A percentile compares a stretch with the other conserved stretches of the same genome.
Conservation (phyloP, 1,139 yeast genomes). For the Yamadazyma kanchanaburiensis region DNA sequence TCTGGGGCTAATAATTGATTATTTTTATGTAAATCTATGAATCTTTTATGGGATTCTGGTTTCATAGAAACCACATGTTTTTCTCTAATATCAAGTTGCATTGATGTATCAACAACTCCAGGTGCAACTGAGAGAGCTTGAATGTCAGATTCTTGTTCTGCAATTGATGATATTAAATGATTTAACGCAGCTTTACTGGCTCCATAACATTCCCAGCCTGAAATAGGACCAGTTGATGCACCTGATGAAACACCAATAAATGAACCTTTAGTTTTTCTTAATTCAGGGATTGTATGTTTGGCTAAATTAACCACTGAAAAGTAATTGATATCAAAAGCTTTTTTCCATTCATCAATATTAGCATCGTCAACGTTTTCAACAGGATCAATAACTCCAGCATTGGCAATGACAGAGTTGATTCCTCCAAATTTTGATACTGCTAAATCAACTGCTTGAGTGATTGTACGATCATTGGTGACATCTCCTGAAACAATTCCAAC, state of each 20-base stretch:
- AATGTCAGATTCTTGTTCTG: conserved; percentile 62
- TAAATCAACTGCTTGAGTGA: conserved; percentile 38
- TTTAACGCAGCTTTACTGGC: conserved; percentile 87
- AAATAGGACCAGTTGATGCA: conserved; percentile 60
- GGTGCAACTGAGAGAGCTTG: conserved; percentile 77
- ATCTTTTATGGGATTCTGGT: conserved; percentile 51
- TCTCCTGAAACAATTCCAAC: conserved; percentile 68
- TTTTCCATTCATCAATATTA: conserved; percentile 56
- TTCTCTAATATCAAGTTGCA: conserved; percentile 79
- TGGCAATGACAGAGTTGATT: conserved; percentile 70
- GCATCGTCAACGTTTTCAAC: conserved; percentile 56
- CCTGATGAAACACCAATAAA: conserved; percentile 83
- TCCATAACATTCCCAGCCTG: conserved; percentile 90
- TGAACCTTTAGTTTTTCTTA: conserved; percentile 56
- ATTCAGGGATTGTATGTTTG: conserved; percentile 53
- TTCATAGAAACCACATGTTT: conserved; percentile 55
- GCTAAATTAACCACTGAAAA: conserved; percentile 71
- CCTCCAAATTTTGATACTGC: conserved; percentile 56
- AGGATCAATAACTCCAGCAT: conserved; percentile 88
- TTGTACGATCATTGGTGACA: conserved; percentile 39
- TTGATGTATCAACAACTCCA: conserved; percentile 85
- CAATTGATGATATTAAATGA: conserved; percentile 63
- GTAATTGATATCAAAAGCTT: conserved; percentile 70
- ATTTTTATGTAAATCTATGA: conserved; percentile 54
- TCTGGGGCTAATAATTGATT: conserved; percentile 59